A percentile compares a stretch with the other conserved stretches of the same genome.
Conservation (phyloP, 2,329 filamentous ascomycete species). For the Alternaria brassicae region DNA sequence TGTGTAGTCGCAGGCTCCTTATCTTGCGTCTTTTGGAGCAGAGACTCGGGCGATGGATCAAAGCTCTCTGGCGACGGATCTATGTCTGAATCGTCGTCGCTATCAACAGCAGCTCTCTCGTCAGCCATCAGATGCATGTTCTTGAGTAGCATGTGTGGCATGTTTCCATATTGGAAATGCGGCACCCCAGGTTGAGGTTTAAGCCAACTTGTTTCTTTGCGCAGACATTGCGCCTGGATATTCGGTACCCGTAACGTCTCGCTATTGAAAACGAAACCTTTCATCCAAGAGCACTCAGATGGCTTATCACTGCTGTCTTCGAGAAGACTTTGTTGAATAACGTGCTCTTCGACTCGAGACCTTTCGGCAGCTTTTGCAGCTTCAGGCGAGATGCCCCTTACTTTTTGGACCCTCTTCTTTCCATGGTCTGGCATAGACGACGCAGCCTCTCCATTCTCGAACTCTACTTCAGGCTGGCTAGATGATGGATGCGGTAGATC, state of each 20-base stretch:
- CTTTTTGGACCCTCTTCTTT: background rate
- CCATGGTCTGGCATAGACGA: background rate
- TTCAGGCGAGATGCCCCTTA: background rate
- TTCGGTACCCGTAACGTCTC: conserved; percentile 46
- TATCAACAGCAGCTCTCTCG: conserved; percentile 23
- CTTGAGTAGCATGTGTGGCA: conserved; percentile 47
- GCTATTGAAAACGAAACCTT: conserved; percentile 30
- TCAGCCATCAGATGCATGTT: conserved; percentile 25
- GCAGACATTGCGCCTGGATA: conserved; percentile 60
- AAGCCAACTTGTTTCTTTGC: conserved; percentile 49
- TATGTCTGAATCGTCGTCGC: conserved; percentile 16
- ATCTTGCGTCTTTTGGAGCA: conserved; percentile 11
- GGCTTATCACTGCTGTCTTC: background rate
- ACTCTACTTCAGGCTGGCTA: background rate
- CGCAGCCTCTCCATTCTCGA: background rate
- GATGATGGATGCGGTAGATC: background rate
- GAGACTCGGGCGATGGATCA: conserved; percentile 15
- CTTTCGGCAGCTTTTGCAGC: background rate
- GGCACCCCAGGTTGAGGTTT: conserved; percentile 42
- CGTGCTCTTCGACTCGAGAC: background rate
- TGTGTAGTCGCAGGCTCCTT: conserved; percentile 15
- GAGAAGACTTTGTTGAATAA: background rate
- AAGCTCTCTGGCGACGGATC: conserved; percentile 21
- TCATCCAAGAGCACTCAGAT: conserved; percentile 33
- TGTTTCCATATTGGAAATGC: conserved; percentile 48